Base-by-base conservation (phyloP, 2,329 filamentous ascomycete species). In the Xylaria sp. region DNA sequence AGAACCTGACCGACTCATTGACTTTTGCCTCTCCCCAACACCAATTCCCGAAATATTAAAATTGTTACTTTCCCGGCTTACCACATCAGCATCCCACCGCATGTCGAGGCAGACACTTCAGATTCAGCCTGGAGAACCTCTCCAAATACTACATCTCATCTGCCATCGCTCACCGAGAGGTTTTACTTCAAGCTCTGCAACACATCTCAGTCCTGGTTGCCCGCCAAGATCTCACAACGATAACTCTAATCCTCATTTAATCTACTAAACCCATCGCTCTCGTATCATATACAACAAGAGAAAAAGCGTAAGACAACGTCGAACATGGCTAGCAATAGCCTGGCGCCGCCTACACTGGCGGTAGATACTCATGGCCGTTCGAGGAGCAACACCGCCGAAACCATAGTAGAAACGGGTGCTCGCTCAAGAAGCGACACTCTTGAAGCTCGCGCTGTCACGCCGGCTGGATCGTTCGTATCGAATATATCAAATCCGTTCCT, bases 401-500 rank as follows among this genome's bases (percentile, higher is more conserved):
- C 59, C 6, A 33, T 47, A 31, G 31, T 73, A 31, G 69, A 71
- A 61, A 67, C 70, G 9, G 61, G 65, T 51, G 58, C 60, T n/a
- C 72, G 72, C 25, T 57, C 52, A 19, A 64, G 66, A 33, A 63
- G 59, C 61, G 59, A 74, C 38, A 69, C 66, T 6, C 67, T 69
- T 56, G 73, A 74, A 49, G 71, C 70, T 15, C 67, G 71, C 52
- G 70, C 66, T 12, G 63, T 71, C 21, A 74, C 73, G 1, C 73
- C 72, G 2, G 66, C 71, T 4, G 69, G 67, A 11, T 74, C 72
- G 3, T 72, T 73, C 51, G 60, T 71, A 7, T 76, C 73, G n/a
- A 70, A 70, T 40, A 54, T 68, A 25, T 75, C 74, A 17, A 74
- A 76, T 47, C 73, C 74, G 2, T 76, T 76, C 51, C 38, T 73